Evolutionary conservation across 1,139 yeast genomes (phyloP), one percentile per base, ranked within the genome.

Genomic region (Taphrina pruni): DNA sequence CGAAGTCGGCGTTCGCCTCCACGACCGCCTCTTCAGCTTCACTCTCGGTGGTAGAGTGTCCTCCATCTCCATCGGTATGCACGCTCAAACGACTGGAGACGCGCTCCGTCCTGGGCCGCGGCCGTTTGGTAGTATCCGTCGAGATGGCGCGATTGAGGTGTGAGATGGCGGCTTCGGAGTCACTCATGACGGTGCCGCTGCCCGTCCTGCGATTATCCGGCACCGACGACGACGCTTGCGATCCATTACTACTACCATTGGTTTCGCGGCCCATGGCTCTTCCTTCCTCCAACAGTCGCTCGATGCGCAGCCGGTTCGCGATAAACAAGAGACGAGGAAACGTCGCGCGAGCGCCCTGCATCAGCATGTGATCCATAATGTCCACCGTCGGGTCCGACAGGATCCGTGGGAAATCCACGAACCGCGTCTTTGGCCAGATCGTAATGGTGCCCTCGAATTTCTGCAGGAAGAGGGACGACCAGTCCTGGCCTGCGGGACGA

Each of bases 381-480:
- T 84, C 85, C 72, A 84, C 87, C 1, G 83, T 81, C 1, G 96
- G 95, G 74, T 89, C 94, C 72, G 87, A 83, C 69, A 89, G 79
- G 56, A 89, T 87, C 75, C 87, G 83, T 81, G 82, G 83, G 74
- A 88, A 86, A 75, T 89, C 95, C 50, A 76, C 78, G 20, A 88
- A 76, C 57, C 80, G 79, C 73, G 87, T 85, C 72, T 87, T 82
- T 2, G 95, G 95, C 88, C 92, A 89, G 41, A 89, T 82, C 0
- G 95, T 89, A 11, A 89, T 87, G 0, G 89, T 82, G 1, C 96
- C 96, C 55, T 88, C 85, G 75, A 89, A 89, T 70, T 84, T 81
- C 78, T 89, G 96, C 50, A 89, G 79, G 84, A 90, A 89, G 56
- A 89, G 82, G 75, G 86, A 87, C 75, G 89, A 87, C 94, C 94